phyloP scores from a whole-genome alignment of 2,329 filamentous ascomycete genomes.

The Calonectria pseudoreteaudii region DNA sequence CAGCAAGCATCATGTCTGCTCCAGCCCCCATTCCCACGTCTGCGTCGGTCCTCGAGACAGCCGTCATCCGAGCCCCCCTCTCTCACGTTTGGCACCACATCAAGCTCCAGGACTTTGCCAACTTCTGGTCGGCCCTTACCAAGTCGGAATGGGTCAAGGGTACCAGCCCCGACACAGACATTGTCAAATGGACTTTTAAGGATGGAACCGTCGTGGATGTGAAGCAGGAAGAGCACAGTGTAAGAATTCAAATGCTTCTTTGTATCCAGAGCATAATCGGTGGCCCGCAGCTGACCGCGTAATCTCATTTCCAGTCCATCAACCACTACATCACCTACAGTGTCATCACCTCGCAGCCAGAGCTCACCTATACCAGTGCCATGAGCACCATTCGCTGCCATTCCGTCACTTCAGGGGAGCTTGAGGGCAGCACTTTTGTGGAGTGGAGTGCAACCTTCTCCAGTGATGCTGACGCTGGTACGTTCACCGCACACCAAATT shows the following conservation, averaged over 20 bases:
- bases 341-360: conserved; percentile 74
- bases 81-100: conserved; percentile 78
- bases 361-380: conserved; percentile 74
- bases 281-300: neutral
- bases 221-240: conserved; percentile 82
- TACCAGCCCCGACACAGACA: conserved; percentile 71
- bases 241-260: conserved; percentile 49
- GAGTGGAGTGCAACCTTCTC: conserved; percentile 78
- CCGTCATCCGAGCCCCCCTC: conserved; percentile 76
- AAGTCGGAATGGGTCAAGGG: conserved; percentile 74
- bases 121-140: conserved; percentile 74
- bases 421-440: conserved; percentile 74
- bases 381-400: conserved; percentile 75
- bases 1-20: conserved; percentile 35
- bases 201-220: conserved; percentile 77
- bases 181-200: conserved; percentile 78
- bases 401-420: conserved; percentile 73
- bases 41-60: conserved; percentile 73
- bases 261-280: neutral
- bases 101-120: conserved; percentile 77
- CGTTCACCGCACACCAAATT: conserved; percentile 33
- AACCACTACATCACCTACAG: conserved; percentile 82
- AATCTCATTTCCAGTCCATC: conserved; percentile 63
- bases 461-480: conserved; percentile 77
- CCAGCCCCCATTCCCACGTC: conserved; percentile 68